Evolutionary conservation across 1,139 yeast species (phyloP).

Genomic region (Yamadazyma sp.): DNA sequence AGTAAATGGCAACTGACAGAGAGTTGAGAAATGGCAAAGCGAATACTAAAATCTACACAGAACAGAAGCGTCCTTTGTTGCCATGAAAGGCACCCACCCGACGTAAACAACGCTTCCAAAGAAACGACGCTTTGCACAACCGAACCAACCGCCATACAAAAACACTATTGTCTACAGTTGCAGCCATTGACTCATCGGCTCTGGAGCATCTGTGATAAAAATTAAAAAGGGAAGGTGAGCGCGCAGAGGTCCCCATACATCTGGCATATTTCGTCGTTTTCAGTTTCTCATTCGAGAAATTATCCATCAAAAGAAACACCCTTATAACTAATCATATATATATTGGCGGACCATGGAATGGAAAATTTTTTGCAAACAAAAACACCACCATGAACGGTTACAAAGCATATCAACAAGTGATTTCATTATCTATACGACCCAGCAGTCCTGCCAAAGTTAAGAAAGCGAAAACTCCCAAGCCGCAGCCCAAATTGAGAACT

Average conservation of each 20-base stretch:
- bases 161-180: neutral
- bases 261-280: neutral
- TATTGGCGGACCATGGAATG: conserved; percentile 3
- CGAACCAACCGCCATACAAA: too few relatives aligned
- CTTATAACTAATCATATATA: conserved; percentile 4
- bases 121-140: too few relatives aligned
- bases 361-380: conserved; percentile 1
- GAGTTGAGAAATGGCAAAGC: neutral
- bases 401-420: conserved; percentile 45
- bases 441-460: conserved; percentile 15
- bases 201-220: neutral
- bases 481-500: conserved; percentile 31
- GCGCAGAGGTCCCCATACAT: neutral
- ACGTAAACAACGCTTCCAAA: neutral
- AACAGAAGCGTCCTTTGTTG: too few relatives aligned
- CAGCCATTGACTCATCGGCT: conserved; percentile 1
- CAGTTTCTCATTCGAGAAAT: conserved; percentile 3
- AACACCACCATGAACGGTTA: conserved; percentile 22
- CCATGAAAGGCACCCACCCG: too few relatives aligned
- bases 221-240: neutral
- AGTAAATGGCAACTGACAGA: conserved; percentile 4
- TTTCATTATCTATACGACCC: conserved; percentile 32
- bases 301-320: conserved; percentile 5
- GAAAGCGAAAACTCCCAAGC: conserved; percentile 9
- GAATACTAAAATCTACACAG: too few relatives aligned